These are phyloP conservation scores for Pythium aristosporum DNA, from an alignment of 352 stramenopile species.

Conservation along the genomic window DNA sequence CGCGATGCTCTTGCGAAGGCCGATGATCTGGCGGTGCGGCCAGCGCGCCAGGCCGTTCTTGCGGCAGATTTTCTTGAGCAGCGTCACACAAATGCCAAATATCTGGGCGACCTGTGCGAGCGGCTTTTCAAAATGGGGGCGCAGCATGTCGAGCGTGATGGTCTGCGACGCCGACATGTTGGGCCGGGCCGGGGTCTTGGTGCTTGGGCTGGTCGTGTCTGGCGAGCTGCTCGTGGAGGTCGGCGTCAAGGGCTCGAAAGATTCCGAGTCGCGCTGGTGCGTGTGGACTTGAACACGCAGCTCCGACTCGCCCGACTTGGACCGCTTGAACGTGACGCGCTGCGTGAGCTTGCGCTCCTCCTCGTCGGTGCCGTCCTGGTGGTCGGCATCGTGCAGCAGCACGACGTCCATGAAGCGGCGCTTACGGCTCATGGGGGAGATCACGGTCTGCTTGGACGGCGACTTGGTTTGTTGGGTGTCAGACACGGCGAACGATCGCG, in stretches of 20 bases:
- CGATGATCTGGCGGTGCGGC: constrained; percentile 85
- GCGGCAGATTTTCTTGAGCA: constrained; percentile 87
- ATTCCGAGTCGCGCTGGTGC: constrained; percentile 2
- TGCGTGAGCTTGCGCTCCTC: constrained; percentile 14
- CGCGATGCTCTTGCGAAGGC: constrained; percentile 83
- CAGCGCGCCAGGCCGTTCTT: constrained; percentile 77
- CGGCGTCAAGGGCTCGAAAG: constrained; percentile 11
- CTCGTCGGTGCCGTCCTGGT: constrained; percentile 3
- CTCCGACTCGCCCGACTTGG: constrained; percentile 21
- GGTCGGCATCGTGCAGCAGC: constrained; percentile 13
- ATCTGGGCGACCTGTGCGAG: constrained; percentile 69
- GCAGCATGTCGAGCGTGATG: constrained; percentile 82
- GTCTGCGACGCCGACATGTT: constrained; percentile 77
- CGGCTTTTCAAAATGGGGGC: constrained; percentile 83
- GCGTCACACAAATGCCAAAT: constrained; percentile 83
- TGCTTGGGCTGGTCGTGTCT: constrained; percentile 15
- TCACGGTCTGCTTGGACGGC: constrained; percentile 9
- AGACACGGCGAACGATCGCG: constrained; percentile 16
- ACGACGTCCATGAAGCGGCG: constrained; percentile 29
- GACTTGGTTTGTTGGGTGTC: constrained; percentile 10
- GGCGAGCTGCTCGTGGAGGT: neutral
- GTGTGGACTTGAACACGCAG: constrained; percentile 9
- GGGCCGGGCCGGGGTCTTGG: constrained; percentile 30
- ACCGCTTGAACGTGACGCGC: constrained; percentile 28
- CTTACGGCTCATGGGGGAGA: constrained; percentile 24